A percentile compares a stretch with the other conserved stretches of the same genome.
Evolutionary conservation across 441 rosid species (phyloP).

Genomic region (Populus hybrid): DNA sequence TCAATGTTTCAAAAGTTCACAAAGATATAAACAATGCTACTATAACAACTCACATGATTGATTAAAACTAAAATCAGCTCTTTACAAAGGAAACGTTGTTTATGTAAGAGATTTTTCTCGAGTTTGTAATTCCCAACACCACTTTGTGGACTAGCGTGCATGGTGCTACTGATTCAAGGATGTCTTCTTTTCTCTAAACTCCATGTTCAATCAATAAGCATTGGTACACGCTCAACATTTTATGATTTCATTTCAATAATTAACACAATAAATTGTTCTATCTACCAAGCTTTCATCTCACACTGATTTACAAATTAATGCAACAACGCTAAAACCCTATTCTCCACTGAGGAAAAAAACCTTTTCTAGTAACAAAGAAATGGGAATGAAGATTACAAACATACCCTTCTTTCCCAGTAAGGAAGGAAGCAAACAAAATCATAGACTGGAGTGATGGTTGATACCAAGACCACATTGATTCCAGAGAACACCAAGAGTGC

Average conservation of each 20-base stretch:
- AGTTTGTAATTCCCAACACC: background rate
- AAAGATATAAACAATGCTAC: background rate
- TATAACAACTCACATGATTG: background rate
- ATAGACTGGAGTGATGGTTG: slow-evolving; percentile 74
- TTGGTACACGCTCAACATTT: background rate
- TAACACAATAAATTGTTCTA: background rate
- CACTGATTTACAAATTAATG: background rate
- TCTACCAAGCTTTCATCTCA: background rate
- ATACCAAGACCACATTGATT: slow-evolving; percentile 55
- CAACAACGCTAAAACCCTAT: background rate
- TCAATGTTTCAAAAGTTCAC: background rate
- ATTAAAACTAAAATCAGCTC: background rate
- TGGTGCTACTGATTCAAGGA: background rate
- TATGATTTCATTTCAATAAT: background rate
- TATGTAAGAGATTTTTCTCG: background rate
- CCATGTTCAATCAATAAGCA: background rate
- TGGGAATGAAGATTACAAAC: slow-evolving; percentile 7
- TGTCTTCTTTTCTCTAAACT: background rate
- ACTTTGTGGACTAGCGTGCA: background rate
- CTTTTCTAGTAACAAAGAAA: background rate
- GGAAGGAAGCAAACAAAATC: slow-evolving; percentile 95
- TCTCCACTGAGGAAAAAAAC: background rate
- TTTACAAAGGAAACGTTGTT: background rate
- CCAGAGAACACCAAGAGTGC: slow-evolving; percentile 74
- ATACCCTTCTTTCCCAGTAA: slow-evolving; percentile 89